Base-by-base conservation (phyloP, 257 asterid genomes). In the Nicotiana knightiana region DNA sequence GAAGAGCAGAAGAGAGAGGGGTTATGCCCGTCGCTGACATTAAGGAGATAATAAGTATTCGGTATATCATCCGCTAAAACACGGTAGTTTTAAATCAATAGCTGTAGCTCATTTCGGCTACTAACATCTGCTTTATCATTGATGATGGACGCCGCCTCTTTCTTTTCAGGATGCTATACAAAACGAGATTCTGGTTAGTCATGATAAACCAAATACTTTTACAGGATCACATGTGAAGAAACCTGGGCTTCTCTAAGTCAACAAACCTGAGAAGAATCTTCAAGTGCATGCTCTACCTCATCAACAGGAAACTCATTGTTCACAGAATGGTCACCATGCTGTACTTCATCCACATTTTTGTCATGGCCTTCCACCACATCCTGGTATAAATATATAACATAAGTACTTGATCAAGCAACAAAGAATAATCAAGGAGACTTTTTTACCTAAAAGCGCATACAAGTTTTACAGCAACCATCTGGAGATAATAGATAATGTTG, bases 291-390 rank as follows among this genome's bases (percentile, higher is more conserved):
- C 68, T 87, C 90, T 81, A 76, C 87, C 75, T 32, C 87, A 58
- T 77, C 84, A 55, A 83, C 70, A 46, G 89, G 83, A 77, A 65
- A 83, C 81, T 64, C 89, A 7, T 89, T 90, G 39, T 84, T 62
- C 51, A 67, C 7, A 12, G 85, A 67, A 85, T 86, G 90, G 82
- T 88, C 93, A 83, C 64, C 78, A 61, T 82, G 85, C 71, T 91
- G 91, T 84, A 89, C 86, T 84, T 90, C 91, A 82, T 57, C 81
- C 82, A 53, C 81, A 84, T 90, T 58, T 84, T 85, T 82, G 18
- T 79, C 92, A 84, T 88, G 85, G 85, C 89, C 91, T 84, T 87
- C 90, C 76, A 32, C 87, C 64, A 83, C 86, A 80, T 90, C 92
- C 99, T 95, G 83, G 81, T 33, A 51, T 85, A 85, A 28, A 62